Conservation (phyloP, 2,329 filamentous ascomycete genomes). For the Talaromyces sp. region DNA sequence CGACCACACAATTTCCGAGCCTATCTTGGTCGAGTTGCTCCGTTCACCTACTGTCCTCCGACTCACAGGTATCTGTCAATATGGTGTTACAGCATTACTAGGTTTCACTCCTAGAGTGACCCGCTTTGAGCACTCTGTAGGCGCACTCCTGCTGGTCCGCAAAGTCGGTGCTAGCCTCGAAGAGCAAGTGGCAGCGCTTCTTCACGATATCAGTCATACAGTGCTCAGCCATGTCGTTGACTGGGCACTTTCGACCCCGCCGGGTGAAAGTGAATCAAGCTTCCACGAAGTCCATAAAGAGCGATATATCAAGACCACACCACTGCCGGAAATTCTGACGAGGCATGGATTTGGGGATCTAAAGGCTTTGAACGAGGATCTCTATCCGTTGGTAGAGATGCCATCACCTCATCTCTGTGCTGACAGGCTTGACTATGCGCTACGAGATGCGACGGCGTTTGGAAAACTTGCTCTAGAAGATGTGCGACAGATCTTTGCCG, state of each 20-base stretch:
- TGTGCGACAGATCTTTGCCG: conserved; percentile 26
- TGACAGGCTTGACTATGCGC: conserved; percentile 40
- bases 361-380: conserved; percentile 35
- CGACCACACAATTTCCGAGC: conserved; percentile 31
- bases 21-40: conserved; percentile 37
- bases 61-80: conserved; percentile 36
- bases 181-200: conserved; percentile 39
- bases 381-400: conserved; percentile 39
- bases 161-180: conserved; percentile 33
- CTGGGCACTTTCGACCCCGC: conserved; percentile 32
- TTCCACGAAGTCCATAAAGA: conserved; percentile 42
- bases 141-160: conserved; percentile 39
- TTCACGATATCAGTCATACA: conserved; percentile 42
- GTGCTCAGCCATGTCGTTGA: conserved; percentile 42
- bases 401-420: conserved; percentile 39
- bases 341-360: conserved; percentile 30
- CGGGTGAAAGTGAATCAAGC: conserved; percentile 32
- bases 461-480: conserved; percentile 30
- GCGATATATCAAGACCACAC: conserved; percentile 34
- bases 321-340: conserved; percentile 33
- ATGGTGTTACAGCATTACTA: conserved; percentile 37
- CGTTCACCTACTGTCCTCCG: conserved; percentile 31
- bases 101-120: conserved; percentile 34
- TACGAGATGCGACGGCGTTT: conserved; percentile 36
- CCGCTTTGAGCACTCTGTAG: conserved; percentile 41